Conservation (phyloP, 345 rosid genomes). For the Salix exigua region DNA sequence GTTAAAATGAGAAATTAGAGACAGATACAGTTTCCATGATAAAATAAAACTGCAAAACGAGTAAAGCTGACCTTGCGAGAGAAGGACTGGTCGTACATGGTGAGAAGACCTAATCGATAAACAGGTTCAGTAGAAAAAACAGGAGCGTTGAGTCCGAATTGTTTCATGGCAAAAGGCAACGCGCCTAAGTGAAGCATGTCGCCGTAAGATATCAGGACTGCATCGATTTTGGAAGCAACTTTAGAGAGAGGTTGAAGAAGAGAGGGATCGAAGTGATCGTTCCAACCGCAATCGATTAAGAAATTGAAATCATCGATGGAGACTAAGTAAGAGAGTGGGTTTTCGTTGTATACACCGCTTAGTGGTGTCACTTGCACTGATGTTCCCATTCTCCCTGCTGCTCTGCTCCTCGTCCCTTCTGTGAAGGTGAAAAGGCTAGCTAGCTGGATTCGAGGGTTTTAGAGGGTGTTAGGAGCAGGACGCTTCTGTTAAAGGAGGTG, state of each 20-base stretch:
- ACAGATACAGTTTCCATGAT: no score
- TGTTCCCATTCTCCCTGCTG: slow-evolving; percentile 60
- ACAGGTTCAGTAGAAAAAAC: slow-evolving; percentile 88
- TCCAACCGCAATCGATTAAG: slow-evolving; percentile 96
- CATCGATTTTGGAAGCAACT: slow-evolving; percentile 76
- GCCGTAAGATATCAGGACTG: slow-evolving; percentile 76
- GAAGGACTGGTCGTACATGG: slow-evolving; percentile 91
- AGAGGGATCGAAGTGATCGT: slow-evolving; percentile 81
- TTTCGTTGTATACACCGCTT: slow-evolving; percentile 90
- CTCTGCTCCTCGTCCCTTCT: not conserved
- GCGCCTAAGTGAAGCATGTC: slow-evolving; percentile 95
- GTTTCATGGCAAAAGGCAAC: slow-evolving; percentile 87
- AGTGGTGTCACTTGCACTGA: slow-evolving; percentile 83
- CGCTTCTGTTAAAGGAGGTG: no score
- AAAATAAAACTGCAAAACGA: not conserved
- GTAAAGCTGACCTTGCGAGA: slow-evolving; percentile 61
- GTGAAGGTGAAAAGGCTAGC: no score
- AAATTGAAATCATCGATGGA: slow-evolving; percentile 86
- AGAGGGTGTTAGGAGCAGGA: no score
- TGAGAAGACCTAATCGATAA: slow-evolving; percentile 72
- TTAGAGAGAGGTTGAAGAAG: slow-evolving; percentile 91
- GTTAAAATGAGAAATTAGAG: not conserved
- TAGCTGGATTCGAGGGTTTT: no score
- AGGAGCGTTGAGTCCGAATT: slow-evolving; percentile 80
- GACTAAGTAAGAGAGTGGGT: slow-evolving; percentile 81